A percentile compares a stretch with the other conserved stretches of the same genome.
Evolutionary conservation across 345 rosid genomes (phyloP).

Genomic region (Sonneratia caseolaris): DNA sequence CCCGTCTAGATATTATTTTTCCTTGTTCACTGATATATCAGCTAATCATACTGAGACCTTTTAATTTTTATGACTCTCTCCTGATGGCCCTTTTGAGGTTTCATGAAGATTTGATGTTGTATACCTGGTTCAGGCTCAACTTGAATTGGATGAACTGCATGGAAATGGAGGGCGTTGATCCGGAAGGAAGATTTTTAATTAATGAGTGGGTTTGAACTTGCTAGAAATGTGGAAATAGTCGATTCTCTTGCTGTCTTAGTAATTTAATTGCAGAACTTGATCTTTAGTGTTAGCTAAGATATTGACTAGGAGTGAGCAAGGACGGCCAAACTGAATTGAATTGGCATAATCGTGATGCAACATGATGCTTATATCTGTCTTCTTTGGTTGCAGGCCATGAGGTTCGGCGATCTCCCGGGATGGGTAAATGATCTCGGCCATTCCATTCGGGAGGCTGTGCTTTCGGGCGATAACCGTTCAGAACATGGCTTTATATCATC

Average conservation of each 20-base stretch:
- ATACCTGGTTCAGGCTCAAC: too few species aligned
- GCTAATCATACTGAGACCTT: too few species aligned
- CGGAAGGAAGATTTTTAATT: too few species aligned
- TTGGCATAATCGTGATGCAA: neutral
- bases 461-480: conserved; percentile 18
- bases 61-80: too few species aligned
- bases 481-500: conserved; percentile 14
- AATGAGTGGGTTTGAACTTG: neutral
- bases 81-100: too few species aligned
- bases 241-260: neutral
- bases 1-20: too few species aligned
- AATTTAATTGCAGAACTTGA: neutral
- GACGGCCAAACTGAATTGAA: neutral
- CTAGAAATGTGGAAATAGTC: neutral
- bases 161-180: too few species aligned
- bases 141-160: too few species aligned
- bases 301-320: too few species aligned
- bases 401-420: conserved; percentile 75
- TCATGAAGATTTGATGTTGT: too few species aligned
- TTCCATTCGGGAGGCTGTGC: conserved; percentile 39
- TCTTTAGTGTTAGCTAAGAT: too few species aligned
- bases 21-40: too few species aligned
- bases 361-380: neutral
- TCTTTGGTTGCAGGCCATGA: conserved; percentile 57
- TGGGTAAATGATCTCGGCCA: conserved; percentile 56